Conservation (phyloP, 202 grass and related monocot genomes). For the Panicum virgatum region DNA sequence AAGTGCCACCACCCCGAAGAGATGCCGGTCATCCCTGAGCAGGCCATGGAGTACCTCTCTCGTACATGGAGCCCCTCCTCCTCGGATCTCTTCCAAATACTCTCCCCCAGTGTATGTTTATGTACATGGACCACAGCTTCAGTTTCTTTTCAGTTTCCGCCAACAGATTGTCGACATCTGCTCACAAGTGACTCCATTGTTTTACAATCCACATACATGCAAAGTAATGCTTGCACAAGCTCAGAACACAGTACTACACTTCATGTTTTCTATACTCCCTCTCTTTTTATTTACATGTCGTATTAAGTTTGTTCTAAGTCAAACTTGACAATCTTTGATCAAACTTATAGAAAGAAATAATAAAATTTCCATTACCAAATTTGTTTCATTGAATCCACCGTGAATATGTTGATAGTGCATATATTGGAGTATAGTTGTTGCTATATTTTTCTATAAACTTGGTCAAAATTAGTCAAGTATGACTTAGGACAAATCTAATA, state of each 20-base stretch:
- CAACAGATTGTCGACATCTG: slow-evolving; percentile 14
- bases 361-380: too few relatives aligned
- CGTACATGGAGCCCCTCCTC: slow-evolving; percentile 91
- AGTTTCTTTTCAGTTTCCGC: slow-evolving; percentile 12
- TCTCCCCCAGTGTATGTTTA: slow-evolving; percentile 69
- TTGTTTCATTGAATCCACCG: too few relatives aligned
- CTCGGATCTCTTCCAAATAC: slow-evolving; percentile 86
- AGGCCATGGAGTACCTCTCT: slow-evolving; percentile 88
- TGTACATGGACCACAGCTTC: slow-evolving; percentile 30
- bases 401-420: too few relatives aligned
- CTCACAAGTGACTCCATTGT: neutral
- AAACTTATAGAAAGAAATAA: too few relatives aligned
- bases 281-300: too few relatives aligned
- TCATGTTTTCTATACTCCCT: neutral
- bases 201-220: neutral
- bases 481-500: too few relatives aligned
- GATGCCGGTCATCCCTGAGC: slow-evolving; percentile 57
- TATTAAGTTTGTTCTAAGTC: too few relatives aligned
- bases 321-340: too few relatives aligned
- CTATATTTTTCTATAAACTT: too few relatives aligned
- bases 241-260: neutral
- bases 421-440: too few relatives aligned
- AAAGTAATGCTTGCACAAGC: too few relatives aligned
- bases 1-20: slow-evolving; percentile 48
- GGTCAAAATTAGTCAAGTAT: too few relatives aligned